Evolutionary conservation across 1,284 basidiomycete genomes (phyloP).

Genomic region (Takashimella koratensis): DNA sequence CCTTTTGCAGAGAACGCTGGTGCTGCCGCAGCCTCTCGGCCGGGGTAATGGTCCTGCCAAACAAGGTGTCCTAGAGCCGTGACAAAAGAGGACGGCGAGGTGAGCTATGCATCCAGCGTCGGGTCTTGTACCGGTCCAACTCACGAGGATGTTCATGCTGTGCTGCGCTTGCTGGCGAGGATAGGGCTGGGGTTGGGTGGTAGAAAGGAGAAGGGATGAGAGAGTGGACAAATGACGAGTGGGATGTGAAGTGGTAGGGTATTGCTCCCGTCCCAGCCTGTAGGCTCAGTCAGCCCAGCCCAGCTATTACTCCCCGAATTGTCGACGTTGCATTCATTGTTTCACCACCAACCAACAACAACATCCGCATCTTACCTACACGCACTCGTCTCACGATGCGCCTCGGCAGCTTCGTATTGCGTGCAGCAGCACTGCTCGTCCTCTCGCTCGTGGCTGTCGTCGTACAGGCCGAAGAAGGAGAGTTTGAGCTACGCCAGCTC

Average conservation of each 20-base stretch:
- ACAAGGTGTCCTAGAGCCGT: slow-evolving; percentile 82
- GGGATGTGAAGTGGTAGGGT: too few species aligned
- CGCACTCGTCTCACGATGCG: slow-evolving; percentile 3
- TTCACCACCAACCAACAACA: neutral
- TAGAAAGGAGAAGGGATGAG: neutral
- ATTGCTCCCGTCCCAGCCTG: too few species aligned
- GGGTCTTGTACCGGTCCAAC: too few species aligned
- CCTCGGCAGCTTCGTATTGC: too few species aligned
- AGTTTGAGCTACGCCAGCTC: slow-evolving; percentile 50
- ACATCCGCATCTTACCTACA: neutral
- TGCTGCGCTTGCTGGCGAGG: too few species aligned
- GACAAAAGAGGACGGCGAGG: too few species aligned
- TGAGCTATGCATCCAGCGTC: too few species aligned
- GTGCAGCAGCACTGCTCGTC: neutral
- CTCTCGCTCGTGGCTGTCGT: neutral
- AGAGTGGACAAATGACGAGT: neutral
- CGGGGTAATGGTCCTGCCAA: slow-evolving; percentile 89
- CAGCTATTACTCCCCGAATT: too few species aligned
- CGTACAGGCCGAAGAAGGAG: slow-evolving; percentile 12
- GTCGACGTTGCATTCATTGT: too few species aligned
- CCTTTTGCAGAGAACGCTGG: slow-evolving; percentile 91
- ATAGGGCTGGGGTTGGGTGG: neutral
- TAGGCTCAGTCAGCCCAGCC: too few species aligned
- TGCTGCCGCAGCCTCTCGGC: slow-evolving; percentile 95
- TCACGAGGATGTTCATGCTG: slow-evolving; percentile 41